phyloP scores from a whole-genome alignment of 495 filamentous ascomycete species.

The Filosporella fistucella region DNA sequence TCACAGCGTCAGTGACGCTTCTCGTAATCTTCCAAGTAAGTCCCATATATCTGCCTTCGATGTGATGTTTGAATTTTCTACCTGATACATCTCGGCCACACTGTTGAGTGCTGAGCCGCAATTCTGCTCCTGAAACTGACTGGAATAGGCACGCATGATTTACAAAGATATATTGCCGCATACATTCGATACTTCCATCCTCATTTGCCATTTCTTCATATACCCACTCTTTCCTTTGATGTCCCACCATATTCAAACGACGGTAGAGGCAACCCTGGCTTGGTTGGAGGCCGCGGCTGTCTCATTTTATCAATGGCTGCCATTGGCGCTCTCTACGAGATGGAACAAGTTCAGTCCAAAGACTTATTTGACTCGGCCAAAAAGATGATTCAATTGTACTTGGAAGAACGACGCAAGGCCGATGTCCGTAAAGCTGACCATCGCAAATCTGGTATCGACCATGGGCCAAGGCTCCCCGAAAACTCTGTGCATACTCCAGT shows the following conservation, averaged over 20 bases:
- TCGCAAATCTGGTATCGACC: slow-evolving; percentile 49
- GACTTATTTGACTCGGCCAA: slow-evolving; percentile 91
- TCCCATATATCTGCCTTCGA: no score
- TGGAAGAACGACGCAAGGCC: slow-evolving; percentile 88
- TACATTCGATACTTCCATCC: slow-evolving; percentile 96
- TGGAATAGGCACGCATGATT: slow-evolving; percentile 69
- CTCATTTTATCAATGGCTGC: slow-evolving; percentile 93
- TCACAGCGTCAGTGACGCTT: slow-evolving; percentile 44
- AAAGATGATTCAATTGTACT: slow-evolving; percentile 89
- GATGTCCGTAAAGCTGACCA: slow-evolving; percentile 78
- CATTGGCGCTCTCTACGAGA: slow-evolving; percentile 92
- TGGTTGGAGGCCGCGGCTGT: slow-evolving; percentile 80
- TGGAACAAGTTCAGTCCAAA: slow-evolving; percentile 71
- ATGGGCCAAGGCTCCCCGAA: slow-evolving; percentile 46
- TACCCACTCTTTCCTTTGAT: slow-evolving; percentile 90
- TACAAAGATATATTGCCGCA: slow-evolving; percentile 86
- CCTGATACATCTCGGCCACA: no score
- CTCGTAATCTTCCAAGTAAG: slow-evolving; percentile 58
- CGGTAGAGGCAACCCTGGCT: slow-evolving; percentile 52
- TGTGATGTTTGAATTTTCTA: no score
- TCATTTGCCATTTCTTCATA: slow-evolving; percentile 88
- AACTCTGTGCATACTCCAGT: slow-evolving; percentile 77
- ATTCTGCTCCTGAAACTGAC: no score
- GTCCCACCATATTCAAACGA: slow-evolving; percentile 56
- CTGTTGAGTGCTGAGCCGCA: no score